Conservation (phyloP, 2,329 filamentous ascomycete genomes). For the Aspergillus vadensis region DNA sequence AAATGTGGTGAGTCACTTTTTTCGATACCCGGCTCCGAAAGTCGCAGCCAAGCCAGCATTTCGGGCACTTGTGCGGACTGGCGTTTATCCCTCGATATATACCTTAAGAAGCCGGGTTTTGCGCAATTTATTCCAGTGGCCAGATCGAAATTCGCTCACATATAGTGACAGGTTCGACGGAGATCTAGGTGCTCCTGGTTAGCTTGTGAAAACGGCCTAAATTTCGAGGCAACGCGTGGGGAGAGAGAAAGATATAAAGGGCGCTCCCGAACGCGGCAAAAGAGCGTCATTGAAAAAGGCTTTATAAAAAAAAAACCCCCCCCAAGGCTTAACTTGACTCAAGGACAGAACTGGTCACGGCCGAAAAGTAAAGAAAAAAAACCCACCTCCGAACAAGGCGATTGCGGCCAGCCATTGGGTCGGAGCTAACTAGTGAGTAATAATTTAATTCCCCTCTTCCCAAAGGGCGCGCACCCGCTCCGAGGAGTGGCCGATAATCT, state of each 20-base stretch:
- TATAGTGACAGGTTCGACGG: not conserved
- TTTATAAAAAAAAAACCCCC: too few species aligned
- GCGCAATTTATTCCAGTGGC: constrained; percentile 11
- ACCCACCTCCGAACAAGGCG: not conserved
- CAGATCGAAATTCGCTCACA: not conserved
- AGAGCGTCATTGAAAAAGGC: too few species aligned
- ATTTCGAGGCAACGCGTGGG: not conserved
- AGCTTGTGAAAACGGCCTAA: not conserved
- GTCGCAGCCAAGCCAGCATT: constrained; percentile 20
- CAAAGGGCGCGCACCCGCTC: constrained; percentile 8
- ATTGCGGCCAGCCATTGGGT: not conserved
- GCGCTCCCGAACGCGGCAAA: too few species aligned
- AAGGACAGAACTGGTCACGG: not conserved
- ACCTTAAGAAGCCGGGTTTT: not conserved
- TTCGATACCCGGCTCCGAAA: constrained; percentile 22
- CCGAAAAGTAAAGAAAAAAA: not conserved
- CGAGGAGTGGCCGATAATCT: constrained; percentile 14
- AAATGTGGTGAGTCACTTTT: constrained; percentile 8
- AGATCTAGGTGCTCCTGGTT: not conserved
- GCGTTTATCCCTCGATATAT: not conserved
- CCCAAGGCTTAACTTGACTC: not conserved
- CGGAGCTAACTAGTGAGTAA: constrained; percentile 4
- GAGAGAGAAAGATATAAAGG: not conserved
- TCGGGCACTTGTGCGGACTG: constrained; percentile 1
- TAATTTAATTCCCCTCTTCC: constrained; percentile 3